These are phyloP conservation scores for Casuarina equisetifolia DNA, from an alignment of 306 rosid genomes.

Conservation along the genomic window DNA sequence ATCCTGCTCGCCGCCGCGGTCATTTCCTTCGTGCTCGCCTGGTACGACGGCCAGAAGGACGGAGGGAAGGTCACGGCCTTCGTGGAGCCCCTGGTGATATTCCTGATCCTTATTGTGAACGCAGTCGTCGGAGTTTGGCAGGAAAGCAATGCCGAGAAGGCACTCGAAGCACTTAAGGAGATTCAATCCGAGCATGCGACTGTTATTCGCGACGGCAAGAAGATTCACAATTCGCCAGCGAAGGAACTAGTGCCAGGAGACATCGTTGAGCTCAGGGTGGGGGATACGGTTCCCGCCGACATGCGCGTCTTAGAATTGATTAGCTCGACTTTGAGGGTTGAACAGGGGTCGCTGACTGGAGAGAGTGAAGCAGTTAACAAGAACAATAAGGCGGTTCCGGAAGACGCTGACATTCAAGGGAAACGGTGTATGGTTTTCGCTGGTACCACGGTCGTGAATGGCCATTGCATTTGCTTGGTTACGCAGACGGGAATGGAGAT, in stretches of 20 bases:
- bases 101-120: slow-evolving; percentile 50
- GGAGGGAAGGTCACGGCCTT: slow-evolving; percentile 52
- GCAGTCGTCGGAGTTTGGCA: slow-evolving; percentile 93
- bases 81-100: slow-evolving; percentile 60
- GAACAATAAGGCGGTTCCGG: slow-evolving; percentile 37
- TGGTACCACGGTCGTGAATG: slow-evolving; percentile 72
- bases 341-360: slow-evolving; percentile 61
- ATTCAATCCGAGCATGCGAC: slow-evolving; percentile 85
- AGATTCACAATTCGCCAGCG: slow-evolving; percentile 47
- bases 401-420: slow-evolving; percentile 51
- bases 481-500: slow-evolving; percentile 64
- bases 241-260: slow-evolving; percentile 87
- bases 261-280: slow-evolving; percentile 54
- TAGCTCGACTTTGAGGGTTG: slow-evolving; percentile 54
- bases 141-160: slow-evolving; percentile 94
- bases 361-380: slow-evolving; percentile 63
- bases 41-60: slow-evolving; percentile 74
- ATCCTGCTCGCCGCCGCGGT: slow-evolving; percentile 86
- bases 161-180: slow-evolving; percentile 86
- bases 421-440: slow-evolving; percentile 66
- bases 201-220: slow-evolving; percentile 51
- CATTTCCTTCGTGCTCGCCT: slow-evolving; percentile 79
- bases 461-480: slow-evolving; percentile 70
- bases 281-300: slow-evolving; percentile 60
- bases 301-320: slow-evolving; percentile 55